Base-by-base conservation (phyloP, 2,329 filamentous ascomycete species). In the Apiospora koreana region DNA sequence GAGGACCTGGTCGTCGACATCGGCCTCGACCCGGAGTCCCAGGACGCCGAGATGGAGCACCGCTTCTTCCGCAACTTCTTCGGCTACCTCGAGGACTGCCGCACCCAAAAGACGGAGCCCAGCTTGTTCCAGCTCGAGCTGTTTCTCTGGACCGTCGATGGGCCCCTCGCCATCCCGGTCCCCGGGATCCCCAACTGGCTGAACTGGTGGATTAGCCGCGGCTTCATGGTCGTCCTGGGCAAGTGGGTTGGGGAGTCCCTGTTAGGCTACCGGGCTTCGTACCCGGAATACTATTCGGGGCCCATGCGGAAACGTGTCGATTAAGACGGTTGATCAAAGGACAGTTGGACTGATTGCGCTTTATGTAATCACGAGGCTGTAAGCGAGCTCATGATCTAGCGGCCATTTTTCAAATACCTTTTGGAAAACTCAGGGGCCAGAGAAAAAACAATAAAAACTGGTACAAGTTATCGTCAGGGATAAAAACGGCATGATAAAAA, bases 1-100 rank as follows among this genome's bases (percentile, higher is more conserved):
- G 70, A 75, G 16, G 58, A 67, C 8, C 70, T 77, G 6, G 69
- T 76, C 14, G 62, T 77, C 25, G 74, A 76, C 64, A 71, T 77
- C 14, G 72, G 72, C 12, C 72, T 77, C 18, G 68, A 70, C 14
- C 75, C 74, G 1, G 74, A 76, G 67, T 69, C 73, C 4, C 64
- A 25, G 41, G 41, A 25, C n/a, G 71, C 73, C 50, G 74, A 75
- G 68, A 70, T 58, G 23, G 75, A 77, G 67, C 69, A 75, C 43
- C 68, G 68, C 12, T 77, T 77, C 67, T 77, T 76, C 64, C 69
- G 75, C 35, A 76, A 77, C 69, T 77, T 76, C 72, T 75, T 76
- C 48, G 75, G 75, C 3, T 76, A 77, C 64, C 67, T 77, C 10
- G 75, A 76, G 66, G 75, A 77, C 68, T 76, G 75, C 69, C 72